These are phyloP conservation scores for Apiotrichum mycotoxinovorans DNA, from an alignment of 1,284 basidiomycete species.

Conservation along the genomic window DNA sequence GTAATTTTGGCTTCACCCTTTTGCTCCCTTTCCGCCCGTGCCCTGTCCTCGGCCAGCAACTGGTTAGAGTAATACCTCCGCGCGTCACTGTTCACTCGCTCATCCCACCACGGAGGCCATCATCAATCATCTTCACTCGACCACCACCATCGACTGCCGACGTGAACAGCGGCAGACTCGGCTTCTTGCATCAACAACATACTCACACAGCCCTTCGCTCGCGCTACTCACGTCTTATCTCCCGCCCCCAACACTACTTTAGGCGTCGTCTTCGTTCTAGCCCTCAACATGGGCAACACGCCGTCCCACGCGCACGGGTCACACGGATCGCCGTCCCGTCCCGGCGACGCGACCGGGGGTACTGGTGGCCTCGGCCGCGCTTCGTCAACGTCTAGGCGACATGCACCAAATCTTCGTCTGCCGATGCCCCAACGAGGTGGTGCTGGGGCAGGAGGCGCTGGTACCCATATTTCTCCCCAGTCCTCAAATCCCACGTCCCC, in stretches of 20 bases:
- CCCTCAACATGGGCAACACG: conserved; percentile 43
- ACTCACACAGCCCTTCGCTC: too few relatives aligned
- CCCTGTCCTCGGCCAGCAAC: too few relatives aligned
- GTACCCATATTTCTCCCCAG: conserved; percentile 34
- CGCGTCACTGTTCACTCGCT: too few relatives aligned
- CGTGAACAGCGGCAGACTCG: background rate
- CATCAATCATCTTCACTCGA: too few relatives aligned
- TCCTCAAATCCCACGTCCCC: conserved; percentile 44
- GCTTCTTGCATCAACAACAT: background rate
- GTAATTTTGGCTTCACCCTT: too few relatives aligned
- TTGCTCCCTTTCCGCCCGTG: too few relatives aligned
- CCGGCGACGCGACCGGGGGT: conserved; percentile 11
- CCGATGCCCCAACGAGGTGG: conserved; percentile 35
- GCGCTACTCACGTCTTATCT: too few relatives aligned
- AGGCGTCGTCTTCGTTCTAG: background rate
- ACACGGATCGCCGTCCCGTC: conserved; percentile 1
- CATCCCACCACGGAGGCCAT: too few relatives aligned
- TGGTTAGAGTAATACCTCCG: background rate
- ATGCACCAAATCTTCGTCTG: conserved; percentile 40
- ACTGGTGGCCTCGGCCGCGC: conserved; percentile 18
- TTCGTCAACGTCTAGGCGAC: conserved; percentile 16
- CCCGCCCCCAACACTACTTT: background rate
- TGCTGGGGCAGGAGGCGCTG: background rate
- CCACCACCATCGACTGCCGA: background rate
- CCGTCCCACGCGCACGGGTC: conserved; percentile 41